Evolutionary conservation across 805 yeast species (phyloP), one percentile per base, ranked within the genome.

Genomic region (Ogataea nonfermentans): DNA sequence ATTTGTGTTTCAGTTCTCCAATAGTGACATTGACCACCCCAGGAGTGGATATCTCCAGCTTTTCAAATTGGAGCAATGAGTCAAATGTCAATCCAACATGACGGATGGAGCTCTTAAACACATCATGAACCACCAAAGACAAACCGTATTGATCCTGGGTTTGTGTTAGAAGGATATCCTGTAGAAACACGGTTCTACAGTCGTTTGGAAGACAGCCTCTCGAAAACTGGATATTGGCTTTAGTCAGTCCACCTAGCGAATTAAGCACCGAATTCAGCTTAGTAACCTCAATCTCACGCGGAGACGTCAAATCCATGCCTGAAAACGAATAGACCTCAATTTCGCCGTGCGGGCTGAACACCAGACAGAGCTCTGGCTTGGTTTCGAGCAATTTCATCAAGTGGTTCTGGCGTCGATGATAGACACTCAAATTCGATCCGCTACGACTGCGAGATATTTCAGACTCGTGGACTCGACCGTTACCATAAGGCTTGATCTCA

Each of bases 1-100:
- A 76, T 49, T 83, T 80, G 46, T 79, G 72, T 16, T 69, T 64
- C 8, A 79, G 48, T 4, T 46, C 46, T 5, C 67, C 69, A 9
- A 65, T 48, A 9, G 23, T 8, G 13, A 28, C 28, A 2, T 10
- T 12, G 4, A 24, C 24, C 11, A 30, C 13, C 11, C 23, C 14
- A 8, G 29, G 19, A 29, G 25, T 17, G 11, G 42, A 17, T 4
- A 16, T 28, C 13, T 38, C 35, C 12, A 23, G 14, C 27, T 48
- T 46, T 16, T 47, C 51, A 37, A 56, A 51, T 35, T 53, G 51
- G 8, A 66, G 38, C 6, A 67, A 19, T 24, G 58, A 62, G 12
- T 51, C 53, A 22, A 63, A 55, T 6, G 53, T 29, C 12, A 67
- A 43, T 3, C 61, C 63, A n/a, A 66, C 56, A 29, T 59, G 63